Evolutionary conservation across 768 basidiomycete genomes (phyloP), one percentile per base, ranked within the genome.

Genomic region (Leccinum incarnatum): DNA sequence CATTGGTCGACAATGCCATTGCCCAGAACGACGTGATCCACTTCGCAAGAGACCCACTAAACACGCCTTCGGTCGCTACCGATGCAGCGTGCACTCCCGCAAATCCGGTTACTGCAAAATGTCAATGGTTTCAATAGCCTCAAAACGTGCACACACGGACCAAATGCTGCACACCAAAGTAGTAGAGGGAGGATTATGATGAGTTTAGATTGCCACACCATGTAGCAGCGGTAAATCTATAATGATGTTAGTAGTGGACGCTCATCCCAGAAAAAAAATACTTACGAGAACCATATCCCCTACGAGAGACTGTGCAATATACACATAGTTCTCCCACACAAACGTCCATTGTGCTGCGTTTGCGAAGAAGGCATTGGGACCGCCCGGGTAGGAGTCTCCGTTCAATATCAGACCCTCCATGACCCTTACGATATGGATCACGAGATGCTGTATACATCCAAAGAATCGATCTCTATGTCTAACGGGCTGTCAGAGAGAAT

Each of bases 21-120:
- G 59, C 59, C 60, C 70, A 77, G 49, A 74, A 75, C 5, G 74
- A 57, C 0, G 63, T 73, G 56, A 77, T 71, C 77, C 77, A 79
- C 9, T 55, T 52, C 0, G 70, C 63, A 17, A 72, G 67, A 17
- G 42, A 59, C 3, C 51, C 59, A 1, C 50, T 63, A 52, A 76
- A 78, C 27, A 77, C 69, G 2, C 27, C 17, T 19, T 19, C 2
- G n/a, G 42, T 19, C 42, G 42, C 42, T 19, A 19, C 42, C n/a
- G 42, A 42, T 42, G 42, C 42, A 42, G 42, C 62, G 42, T 66
- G 62, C 32, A 64, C 42, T 19, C 1, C n/a, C 10, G n/a, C 42
- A 5, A 42, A 4, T 60, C 56, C 60, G 29, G 72, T 70, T 11
- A 47, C 69, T 65, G 48, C 10, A 17, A 30, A 11, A 34, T 4